Percentiles rank a stretch among this genome's conserved stretches.
Evolutionary conservation across 176 grass and related monocot species (phyloP).

Genomic region (Elymus sibiricus): DNA sequence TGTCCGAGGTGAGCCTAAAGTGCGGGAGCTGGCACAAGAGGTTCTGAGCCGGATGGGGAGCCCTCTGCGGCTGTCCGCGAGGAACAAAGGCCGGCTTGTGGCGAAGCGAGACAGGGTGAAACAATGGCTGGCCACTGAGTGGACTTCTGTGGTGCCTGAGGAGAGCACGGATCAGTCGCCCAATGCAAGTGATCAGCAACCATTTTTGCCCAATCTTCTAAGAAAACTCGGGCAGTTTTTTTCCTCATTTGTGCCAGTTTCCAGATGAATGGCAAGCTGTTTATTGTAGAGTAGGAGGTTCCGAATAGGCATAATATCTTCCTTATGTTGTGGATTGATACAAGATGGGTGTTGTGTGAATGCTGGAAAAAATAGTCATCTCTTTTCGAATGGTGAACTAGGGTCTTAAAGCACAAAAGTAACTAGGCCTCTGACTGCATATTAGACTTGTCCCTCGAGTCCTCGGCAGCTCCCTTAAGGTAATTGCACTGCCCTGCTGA

Average conservation of each 20-base stretch:
- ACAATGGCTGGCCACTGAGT: slow-evolving; percentile 51
- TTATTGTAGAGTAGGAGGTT: background rate
- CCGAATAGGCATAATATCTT: background rate
- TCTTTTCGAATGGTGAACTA: background rate
- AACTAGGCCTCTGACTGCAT: background rate
- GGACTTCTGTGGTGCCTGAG: slow-evolving; percentile 9
- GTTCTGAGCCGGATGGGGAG: slow-evolving; percentile 60
- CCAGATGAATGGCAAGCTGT: slow-evolving; percentile 14
- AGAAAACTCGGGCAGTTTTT: slow-evolving; percentile 23
- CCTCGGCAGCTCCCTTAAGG: background rate
- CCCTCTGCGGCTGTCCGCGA: slow-evolving; percentile 58
- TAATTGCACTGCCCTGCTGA: background rate
- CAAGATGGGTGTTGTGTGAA: background rate
- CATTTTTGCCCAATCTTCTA: background rate
- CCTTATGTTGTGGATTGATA: background rate
- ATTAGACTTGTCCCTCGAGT: background rate
- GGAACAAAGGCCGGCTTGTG: slow-evolving; percentile 65
- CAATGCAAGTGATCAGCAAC: background rate
- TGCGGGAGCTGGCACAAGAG: slow-evolving; percentile 61
- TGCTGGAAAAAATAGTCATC: background rate
- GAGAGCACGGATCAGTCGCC: background rate
- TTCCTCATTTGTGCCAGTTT: slow-evolving; percentile 10
- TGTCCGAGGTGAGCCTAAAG: slow-evolving; percentile 54
- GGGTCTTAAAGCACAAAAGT: background rate
- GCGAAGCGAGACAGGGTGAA: slow-evolving; percentile 52